Conservation (phyloP, 2,329 filamentous ascomycete species). For the Penicillium sp. region DNA sequence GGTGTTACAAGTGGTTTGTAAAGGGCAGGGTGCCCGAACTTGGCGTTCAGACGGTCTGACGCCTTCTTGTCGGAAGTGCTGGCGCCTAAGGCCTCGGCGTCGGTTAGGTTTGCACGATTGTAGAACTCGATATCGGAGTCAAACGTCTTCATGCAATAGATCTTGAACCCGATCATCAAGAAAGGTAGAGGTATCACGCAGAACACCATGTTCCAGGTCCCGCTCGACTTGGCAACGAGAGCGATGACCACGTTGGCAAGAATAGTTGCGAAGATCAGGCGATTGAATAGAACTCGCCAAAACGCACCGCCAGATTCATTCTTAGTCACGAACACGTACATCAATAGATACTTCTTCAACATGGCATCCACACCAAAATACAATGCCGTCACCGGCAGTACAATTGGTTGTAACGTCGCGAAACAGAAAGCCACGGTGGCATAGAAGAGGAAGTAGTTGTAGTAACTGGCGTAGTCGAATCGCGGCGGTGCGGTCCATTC, state of each 20-base stretch:
- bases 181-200: slow-evolving; percentile 72
- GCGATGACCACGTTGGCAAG: slow-evolving; percentile 77
- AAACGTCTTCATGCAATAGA: slow-evolving; percentile 73
- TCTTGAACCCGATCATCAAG: slow-evolving; percentile 77
- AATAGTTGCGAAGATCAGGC: slow-evolving; percentile 78
- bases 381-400: slow-evolving; percentile 78
- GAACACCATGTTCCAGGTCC: slow-evolving; percentile 64
- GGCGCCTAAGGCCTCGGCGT: slow-evolving; percentile 45
- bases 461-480: slow-evolving; percentile 95
- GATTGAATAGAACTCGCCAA: slow-evolving; percentile 90
- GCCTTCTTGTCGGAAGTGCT: slow-evolving; percentile 40
- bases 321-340: slow-evolving; percentile 96
- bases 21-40: slow-evolving; percentile 86
- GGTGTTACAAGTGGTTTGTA: slow-evolving; percentile 88
- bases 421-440: slow-evolving; percentile 84
- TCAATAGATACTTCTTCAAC: slow-evolving; percentile 90
- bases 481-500: slow-evolving; percentile 87
- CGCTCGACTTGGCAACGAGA: slow-evolving; percentile 69
- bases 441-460: slow-evolving; percentile 98
- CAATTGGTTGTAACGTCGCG: slow-evolving; percentile 78
- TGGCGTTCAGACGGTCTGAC: slow-evolving; percentile 65
- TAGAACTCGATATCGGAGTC: slow-evolving; percentile 80
- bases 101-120: slow-evolving; percentile 60
- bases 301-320: slow-evolving; percentile 91
- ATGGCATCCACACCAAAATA: slow-evolving; percentile 87